A percentile compares a stretch with the other conserved stretches of the same genome.
Evolutionary conservation across 2,329 filamentous ascomycete genomes (phyloP).

Genomic region (Rhinocladiella mackenziei): DNA sequence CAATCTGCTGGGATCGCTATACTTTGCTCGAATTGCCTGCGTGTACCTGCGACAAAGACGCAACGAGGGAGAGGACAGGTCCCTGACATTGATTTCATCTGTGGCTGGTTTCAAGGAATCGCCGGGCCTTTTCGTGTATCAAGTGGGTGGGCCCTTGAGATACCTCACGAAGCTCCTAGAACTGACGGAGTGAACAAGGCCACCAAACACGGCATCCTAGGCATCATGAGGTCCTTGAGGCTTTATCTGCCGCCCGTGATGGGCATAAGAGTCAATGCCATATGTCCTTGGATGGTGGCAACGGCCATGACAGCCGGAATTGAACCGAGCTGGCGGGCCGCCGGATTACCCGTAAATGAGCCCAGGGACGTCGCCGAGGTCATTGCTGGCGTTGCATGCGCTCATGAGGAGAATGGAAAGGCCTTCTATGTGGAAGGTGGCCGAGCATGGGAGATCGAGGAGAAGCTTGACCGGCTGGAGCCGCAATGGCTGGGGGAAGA

Average conservation of each 20-base stretch:
- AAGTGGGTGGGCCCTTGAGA: conserved; percentile 24
- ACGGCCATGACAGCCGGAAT: conserved; percentile 38
- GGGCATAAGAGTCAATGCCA: conserved; percentile 41
- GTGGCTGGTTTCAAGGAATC: conserved; percentile 49
- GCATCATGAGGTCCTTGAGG: conserved; percentile 47
- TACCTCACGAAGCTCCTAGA: neutral
- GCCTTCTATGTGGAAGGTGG: too few relatives aligned
- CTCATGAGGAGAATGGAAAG: too few relatives aligned
- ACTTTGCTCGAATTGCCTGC: too few relatives aligned
- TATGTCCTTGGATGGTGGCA: conserved; percentile 41
- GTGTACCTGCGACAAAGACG: too few relatives aligned
- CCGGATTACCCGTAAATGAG: too few relatives aligned
- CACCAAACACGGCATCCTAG: conserved; percentile 49
- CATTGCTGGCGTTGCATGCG: too few relatives aligned
- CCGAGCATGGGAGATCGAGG: too few relatives aligned
- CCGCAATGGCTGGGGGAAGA: too few relatives aligned
- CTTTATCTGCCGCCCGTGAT: conserved; percentile 32
- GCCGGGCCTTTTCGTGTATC: conserved; percentile 47
- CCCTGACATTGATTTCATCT: conserved; percentile 43
- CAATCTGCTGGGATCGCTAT: too few relatives aligned
- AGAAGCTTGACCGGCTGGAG: too few relatives aligned
- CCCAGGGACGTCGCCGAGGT: too few relatives aligned
- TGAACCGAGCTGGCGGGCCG: too few relatives aligned
- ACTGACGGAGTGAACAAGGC: conserved; percentile 20
- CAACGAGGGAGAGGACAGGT: conserved; percentile 36